Conservation (phyloP, 345 rosid genomes). For the Adansonia digitata region DNA sequence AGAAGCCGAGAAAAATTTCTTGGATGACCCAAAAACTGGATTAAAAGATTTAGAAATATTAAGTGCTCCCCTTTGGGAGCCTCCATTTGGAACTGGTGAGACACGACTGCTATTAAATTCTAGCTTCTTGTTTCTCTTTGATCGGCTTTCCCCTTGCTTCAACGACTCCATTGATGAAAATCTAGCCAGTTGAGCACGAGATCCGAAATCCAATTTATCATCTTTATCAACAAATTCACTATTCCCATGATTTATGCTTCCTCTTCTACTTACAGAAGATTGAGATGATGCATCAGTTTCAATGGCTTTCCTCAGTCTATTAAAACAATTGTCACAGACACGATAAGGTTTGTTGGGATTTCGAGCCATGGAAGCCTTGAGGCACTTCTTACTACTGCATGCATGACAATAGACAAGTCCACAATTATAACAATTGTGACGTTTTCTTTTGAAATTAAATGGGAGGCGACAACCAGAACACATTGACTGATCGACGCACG, state of each 20-base stretch:
- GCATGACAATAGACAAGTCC: constrained; percentile 95
- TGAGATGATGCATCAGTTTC: constrained; percentile 67
- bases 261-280: constrained; percentile 73
- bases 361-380: constrained; percentile 97
- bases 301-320: constrained; percentile 66
- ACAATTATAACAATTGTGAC: constrained; percentile 77
- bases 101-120: constrained; percentile 96
- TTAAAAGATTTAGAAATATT: constrained; percentile 73
- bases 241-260: constrained; percentile 56
- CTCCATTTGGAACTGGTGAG: constrained; percentile 87
- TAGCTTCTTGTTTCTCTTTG: constrained; percentile 80
- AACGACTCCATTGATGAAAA: constrained; percentile 79
- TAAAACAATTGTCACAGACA: constrained; percentile 88
- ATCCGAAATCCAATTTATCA: constrained; percentile 73
- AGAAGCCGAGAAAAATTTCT: constrained; percentile 96
- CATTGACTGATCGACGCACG: constrained; percentile 94
- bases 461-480: constrained; percentile 97
- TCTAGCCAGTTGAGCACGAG: constrained; percentile 77
- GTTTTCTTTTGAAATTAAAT: constrained; percentile 80
- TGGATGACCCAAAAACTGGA: constrained; percentile 90
- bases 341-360: constrained; percentile 88
- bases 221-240: constrained; percentile 60
- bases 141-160: constrained; percentile 67
- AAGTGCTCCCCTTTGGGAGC: constrained; percentile 82
- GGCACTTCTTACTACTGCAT: constrained; percentile 83